Evolutionary conservation across 352 stramenopile species (phyloP).

Genomic region (Aphanomyces cochlioides): DNA sequence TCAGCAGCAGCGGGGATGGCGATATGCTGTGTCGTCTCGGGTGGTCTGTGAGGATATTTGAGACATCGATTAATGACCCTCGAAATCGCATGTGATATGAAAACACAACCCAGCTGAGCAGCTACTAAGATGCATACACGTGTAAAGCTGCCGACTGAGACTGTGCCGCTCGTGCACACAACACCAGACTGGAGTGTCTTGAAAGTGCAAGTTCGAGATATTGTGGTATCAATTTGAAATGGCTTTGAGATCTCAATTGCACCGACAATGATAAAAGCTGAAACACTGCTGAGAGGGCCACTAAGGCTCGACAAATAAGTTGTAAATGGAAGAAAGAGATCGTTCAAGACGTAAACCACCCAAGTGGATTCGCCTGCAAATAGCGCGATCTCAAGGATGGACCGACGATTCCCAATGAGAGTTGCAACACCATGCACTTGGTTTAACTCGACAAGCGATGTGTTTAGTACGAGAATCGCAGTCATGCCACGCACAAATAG

Average conservation of each 20-base stretch:
- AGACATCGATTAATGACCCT: background rate
- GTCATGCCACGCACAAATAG: conserved; percentile 19
- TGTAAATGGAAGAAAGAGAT: background rate
- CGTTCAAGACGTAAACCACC: conserved; percentile 15
- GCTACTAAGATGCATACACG: background rate
- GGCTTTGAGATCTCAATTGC: no score
- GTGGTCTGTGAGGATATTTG: background rate
- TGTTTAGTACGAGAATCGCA: conserved; percentile 18
- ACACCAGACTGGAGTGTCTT: background rate
- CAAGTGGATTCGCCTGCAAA: conserved; percentile 22
- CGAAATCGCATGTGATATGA: background rate
- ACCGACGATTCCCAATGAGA: background rate
- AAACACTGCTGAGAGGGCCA: background rate
- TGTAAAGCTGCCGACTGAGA: background rate
- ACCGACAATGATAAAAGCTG: background rate
- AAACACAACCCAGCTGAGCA: background rate
- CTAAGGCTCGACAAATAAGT: background rate
- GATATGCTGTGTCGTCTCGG: background rate
- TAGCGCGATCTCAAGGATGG: background rate
- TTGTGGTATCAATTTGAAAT: no score
- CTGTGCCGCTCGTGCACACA: background rate
- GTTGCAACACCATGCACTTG: background rate
- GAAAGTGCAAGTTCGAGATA: background rate
- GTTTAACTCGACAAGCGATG: background rate
- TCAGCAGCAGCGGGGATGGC: background rate